Evolutionary conservation across 805 yeast genomes (phyloP).

Genomic region (Metschnikowia bowlesiae): DNA sequence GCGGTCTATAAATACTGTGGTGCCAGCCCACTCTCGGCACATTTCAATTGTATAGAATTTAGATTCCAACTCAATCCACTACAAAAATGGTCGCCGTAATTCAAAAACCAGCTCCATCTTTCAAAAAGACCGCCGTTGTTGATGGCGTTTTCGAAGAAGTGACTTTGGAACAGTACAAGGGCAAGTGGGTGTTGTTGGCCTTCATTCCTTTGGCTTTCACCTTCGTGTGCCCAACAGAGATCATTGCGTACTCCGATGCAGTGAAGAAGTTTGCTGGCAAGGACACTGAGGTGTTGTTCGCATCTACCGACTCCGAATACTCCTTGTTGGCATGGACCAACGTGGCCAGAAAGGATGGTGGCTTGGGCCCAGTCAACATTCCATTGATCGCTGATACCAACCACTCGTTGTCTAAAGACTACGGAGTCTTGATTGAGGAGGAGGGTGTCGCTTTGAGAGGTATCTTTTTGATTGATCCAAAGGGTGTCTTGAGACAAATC

Average conservation of each 20-base stretch:
- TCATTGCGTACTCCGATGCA: conserved; percentile 97
- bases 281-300: conserved; percentile 85
- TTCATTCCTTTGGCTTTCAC: conserved; percentile 99
- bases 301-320: conserved; percentile 98
- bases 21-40: neutral
- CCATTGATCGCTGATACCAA: conserved; percentile 96
- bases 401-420: conserved; percentile 91
- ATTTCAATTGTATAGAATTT: neutral
- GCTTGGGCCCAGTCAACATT: conserved; percentile 90
- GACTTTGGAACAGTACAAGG: conserved; percentile 90
- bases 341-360: conserved; percentile 94
- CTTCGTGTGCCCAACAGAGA: conserved; percentile 98
- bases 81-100: conserved; percentile 75
- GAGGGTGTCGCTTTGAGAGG: conserved; percentile 98
- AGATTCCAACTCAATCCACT: neutral
- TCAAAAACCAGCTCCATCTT: conserved; percentile 94
- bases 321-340: conserved; percentile 98
- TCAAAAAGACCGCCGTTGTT: conserved; percentile 95
- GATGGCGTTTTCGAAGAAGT: conserved; percentile 96
- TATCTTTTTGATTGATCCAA: conserved; percentile 95
- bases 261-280: conserved; percentile 82
- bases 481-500: conserved; percentile 90
- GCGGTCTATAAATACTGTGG: conserved; percentile 13
- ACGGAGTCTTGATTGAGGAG: conserved; percentile 96
- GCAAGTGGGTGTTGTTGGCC: conserved; percentile 96